These are phyloP conservation scores for Pterocarpus santalinus DNA, from an alignment of 306 rosid species.

Conservation along the genomic window DNA sequence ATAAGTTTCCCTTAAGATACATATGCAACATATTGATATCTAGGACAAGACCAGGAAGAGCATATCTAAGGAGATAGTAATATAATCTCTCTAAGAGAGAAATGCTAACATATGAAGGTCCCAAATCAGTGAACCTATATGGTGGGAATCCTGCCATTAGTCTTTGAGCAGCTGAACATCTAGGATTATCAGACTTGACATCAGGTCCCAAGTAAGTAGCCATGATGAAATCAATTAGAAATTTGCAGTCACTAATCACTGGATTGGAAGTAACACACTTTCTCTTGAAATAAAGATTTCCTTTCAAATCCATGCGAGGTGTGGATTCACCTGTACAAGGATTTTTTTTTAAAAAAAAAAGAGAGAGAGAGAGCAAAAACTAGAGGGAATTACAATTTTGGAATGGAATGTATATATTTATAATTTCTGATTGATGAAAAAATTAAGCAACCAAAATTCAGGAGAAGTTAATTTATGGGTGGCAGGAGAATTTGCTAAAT, in stretches of 20 bases:
- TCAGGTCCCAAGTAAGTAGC: slow-evolving; percentile 77
- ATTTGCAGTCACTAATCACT: slow-evolving; percentile 44
- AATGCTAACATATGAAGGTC: slow-evolving; percentile 69
- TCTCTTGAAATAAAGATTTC: slow-evolving; percentile 30
- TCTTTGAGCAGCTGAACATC: slow-evolving; percentile 58
- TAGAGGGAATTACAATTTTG: not conserved
- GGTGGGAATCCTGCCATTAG: slow-evolving; percentile 46
- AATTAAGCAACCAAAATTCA: not conserved
- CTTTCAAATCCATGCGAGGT: slow-evolving; percentile 57
- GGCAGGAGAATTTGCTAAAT: too few relatives aligned
- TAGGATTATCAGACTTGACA: slow-evolving; percentile 58
- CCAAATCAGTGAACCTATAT: slow-evolving; percentile 56
- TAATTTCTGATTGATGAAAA: not conserved
- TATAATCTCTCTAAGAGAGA: slow-evolving; percentile 69
- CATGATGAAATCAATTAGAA: slow-evolving; percentile 67
- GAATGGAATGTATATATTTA: not conserved
- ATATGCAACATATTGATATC: slow-evolving; percentile 54
- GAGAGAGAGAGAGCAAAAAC: not conserved
- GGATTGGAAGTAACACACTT: slow-evolving; percentile 30
- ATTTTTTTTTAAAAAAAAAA: not conserved
- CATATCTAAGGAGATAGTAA: slow-evolving; percentile 61
- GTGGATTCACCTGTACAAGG: slow-evolving; percentile 33
- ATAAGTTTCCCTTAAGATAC: slow-evolving; percentile 65
- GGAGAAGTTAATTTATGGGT: not conserved
- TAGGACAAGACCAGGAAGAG: slow-evolving; percentile 48